Evolutionary conservation across 2,329 filamentous ascomycete genomes (phyloP).

Genomic region (Aureobasidium sp.): DNA sequence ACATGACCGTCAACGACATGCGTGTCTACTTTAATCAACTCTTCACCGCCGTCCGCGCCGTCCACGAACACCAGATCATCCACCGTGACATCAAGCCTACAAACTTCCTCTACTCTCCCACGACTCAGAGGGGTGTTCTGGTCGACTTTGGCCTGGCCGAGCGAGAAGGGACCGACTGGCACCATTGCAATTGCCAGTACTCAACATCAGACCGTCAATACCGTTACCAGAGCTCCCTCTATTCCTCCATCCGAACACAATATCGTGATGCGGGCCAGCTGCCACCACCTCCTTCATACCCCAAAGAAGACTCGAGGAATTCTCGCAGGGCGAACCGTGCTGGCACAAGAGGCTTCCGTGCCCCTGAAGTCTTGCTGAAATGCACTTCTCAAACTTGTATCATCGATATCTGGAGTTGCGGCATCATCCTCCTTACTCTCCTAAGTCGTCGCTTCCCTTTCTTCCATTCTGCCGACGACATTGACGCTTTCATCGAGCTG

Average conservation of each 20-base stretch:
- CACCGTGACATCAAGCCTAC: conserved; percentile 97
- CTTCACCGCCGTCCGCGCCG: conserved; percentile 73
- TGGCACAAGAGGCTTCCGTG: conserved; percentile 89
- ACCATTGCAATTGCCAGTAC: conserved; percentile 75
- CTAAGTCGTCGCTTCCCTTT: conserved; percentile 90
- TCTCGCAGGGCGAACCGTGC: conserved; percentile 89
- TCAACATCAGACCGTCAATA: conserved; percentile 51
- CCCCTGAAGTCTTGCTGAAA: conserved; percentile 93
- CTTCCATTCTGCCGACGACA: conserved; percentile 97
- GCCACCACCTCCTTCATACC: conserved; percentile 55
- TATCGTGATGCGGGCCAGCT: conserved; percentile 18
- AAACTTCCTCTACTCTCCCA: conserved; percentile 88
- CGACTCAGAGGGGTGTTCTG: conserved; percentile 72
- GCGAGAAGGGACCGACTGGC: conserved; percentile 58
- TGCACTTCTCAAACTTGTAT: conserved; percentile 88
- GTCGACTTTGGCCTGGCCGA: conserved; percentile 99
- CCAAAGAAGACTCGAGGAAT: conserved; percentile 79
- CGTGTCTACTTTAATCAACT: conserved; percentile 82
- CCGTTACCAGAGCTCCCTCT: conserved; percentile 47
- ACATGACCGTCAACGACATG: conserved; percentile 80
- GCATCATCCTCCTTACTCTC: conserved; percentile 94
- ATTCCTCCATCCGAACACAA: conserved; percentile 30
- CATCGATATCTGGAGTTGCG: conserved; percentile 94
- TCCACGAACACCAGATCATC: conserved; percentile 77
- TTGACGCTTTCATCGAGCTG: conserved; percentile 96